These are phyloP conservation scores for Mycena rebaudengoi DNA, from an alignment of 768 basidiomycete genomes.

Conservation along the genomic window DNA sequence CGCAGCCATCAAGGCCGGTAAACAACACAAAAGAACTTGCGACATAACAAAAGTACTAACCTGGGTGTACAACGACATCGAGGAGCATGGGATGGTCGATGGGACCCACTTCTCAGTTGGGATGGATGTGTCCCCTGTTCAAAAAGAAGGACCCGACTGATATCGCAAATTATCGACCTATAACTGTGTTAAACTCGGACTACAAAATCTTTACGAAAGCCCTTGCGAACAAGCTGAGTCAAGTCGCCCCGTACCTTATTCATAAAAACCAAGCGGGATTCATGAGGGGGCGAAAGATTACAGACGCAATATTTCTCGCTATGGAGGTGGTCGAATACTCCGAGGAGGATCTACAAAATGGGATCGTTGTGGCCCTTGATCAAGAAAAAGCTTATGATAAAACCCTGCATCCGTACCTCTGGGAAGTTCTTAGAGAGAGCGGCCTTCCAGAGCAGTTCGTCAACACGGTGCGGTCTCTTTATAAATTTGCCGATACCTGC, in stretches of 20 bases:
- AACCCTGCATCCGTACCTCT: too few species aligned
- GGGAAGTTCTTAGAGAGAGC: not conserved
- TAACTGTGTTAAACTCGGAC: too few species aligned
- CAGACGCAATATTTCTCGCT: constrained; percentile 27
- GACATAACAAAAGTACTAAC: not conserved
- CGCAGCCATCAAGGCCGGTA: not conserved
- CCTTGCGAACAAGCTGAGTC: constrained; percentile 1
- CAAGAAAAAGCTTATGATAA: too few species aligned
- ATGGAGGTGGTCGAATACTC: constrained; percentile 19
- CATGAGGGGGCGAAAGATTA: constrained; percentile 24
- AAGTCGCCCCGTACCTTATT: not conserved
- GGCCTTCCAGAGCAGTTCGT: constrained; percentile 17
- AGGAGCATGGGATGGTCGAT: too few species aligned
- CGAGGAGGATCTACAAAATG: too few species aligned
- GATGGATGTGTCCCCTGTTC: too few species aligned
- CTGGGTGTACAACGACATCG: not conserved
- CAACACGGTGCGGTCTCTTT: constrained; percentile 24
- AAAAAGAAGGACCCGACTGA: too few species aligned
- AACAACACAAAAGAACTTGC: not conserved
- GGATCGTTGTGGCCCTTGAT: too few species aligned
- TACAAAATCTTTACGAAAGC: constrained; percentile 21
- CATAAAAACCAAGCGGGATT: constrained; percentile 35
- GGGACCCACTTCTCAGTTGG: too few species aligned
- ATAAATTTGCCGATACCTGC: too few species aligned
- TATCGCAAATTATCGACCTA: too few species aligned